Conservation (phyloP, 2,329 filamentous ascomycete species). For the Trematosphaeria pertusa region DNA sequence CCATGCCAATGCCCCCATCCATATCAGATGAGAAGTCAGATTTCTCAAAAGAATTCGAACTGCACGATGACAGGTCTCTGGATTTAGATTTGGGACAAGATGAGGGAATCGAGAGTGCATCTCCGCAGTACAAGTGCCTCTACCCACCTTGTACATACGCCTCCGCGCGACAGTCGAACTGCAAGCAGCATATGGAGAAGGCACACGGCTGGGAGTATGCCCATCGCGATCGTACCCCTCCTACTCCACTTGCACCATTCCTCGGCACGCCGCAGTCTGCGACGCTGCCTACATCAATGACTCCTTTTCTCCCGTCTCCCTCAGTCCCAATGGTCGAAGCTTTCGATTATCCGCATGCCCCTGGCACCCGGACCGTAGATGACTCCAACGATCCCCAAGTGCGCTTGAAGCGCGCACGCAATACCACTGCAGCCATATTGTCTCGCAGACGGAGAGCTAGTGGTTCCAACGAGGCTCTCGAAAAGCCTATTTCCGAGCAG, state of each 20-base stretch:
- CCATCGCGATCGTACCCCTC: constrained; percentile 55
- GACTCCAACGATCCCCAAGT: too few relatives aligned
- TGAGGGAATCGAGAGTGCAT: too few relatives aligned
- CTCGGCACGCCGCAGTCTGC: constrained; percentile 44
- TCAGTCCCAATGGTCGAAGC: constrained; percentile 46
- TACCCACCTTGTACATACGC: constrained; percentile 88
- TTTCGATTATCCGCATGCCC: constrained; percentile 37
- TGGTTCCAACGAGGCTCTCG: too few relatives aligned
- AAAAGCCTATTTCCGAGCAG: too few relatives aligned
- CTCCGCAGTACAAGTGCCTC: constrained; percentile 82
- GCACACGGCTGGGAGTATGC: constrained; percentile 90
- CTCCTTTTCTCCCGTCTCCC: constrained; percentile 51
- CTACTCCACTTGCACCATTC: constrained; percentile 45
- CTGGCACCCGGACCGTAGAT: constrained; percentile 42
- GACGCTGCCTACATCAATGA: constrained; percentile 44
- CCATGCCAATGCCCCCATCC: too few relatives aligned
- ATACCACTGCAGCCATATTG: too few relatives aligned
- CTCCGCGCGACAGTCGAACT: constrained; percentile 95
- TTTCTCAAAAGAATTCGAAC: too few relatives aligned
- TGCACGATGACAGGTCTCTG: too few relatives aligned
- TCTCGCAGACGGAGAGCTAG: too few relatives aligned
- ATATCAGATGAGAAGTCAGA: too few relatives aligned
- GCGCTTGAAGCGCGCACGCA: too few relatives aligned
- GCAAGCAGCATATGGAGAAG: constrained; percentile 99
- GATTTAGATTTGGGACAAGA: too few relatives aligned